Base-by-base conservation (phyloP, 1,284 basidiomycete species). In the Cutaneotrichosporon daszewskae region DNA sequence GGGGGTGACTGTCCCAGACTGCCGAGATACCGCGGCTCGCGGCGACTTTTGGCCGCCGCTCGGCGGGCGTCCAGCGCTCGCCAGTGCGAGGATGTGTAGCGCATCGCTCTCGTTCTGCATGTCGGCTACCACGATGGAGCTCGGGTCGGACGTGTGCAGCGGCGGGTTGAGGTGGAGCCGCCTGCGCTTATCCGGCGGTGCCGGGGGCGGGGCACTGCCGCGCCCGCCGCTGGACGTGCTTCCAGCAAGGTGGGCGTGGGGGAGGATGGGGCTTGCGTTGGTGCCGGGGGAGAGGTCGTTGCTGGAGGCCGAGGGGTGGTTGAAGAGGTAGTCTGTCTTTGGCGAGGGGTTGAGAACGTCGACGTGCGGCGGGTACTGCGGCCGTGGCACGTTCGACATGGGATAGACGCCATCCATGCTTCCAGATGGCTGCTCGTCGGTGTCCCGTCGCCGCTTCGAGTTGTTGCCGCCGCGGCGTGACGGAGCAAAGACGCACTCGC, bases 41-140 rank as follows among this genome's bases (percentile, higher is more conserved):
- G 28, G 4, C 45, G 22, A 12, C 20, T 36, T 23, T 17, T 37
- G 34, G 14, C 35, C 32, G 12, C 33, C 34, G 11, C 28, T 49
- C 17, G 37, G 32, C 18, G 45, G 49, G 17, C 38, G 37, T 11
- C 44, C 51, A 13, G 48, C 62, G 19, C 61, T 64, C 0, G 70
- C 70, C 25, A 70, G 49, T 8, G 70, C 70, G 10, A 72, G 58
- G 16, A 72, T 69, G 14, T 67, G 60, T 31, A 72, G 47, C 18
- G 70, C 70, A 38, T 72, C 70, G 18, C 55, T 59, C 45, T 72
- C 70, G 33, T 72, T 72, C 46, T 69, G 66, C 63, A 72, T 67
- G 40, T 66, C 69, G 1, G 68, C 69, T 10, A 68, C 62, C 26
- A 72, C 64, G 31, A 72, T 66, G 20, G 56, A 60, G 31, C 56